A percentile compares a stretch with the other conserved stretches of the same genome.
These are phyloP conservation scores for Chenopodium quinoa DNA, from an alignment of 148 eudicot species.

Conservation along the genomic window DNA sequence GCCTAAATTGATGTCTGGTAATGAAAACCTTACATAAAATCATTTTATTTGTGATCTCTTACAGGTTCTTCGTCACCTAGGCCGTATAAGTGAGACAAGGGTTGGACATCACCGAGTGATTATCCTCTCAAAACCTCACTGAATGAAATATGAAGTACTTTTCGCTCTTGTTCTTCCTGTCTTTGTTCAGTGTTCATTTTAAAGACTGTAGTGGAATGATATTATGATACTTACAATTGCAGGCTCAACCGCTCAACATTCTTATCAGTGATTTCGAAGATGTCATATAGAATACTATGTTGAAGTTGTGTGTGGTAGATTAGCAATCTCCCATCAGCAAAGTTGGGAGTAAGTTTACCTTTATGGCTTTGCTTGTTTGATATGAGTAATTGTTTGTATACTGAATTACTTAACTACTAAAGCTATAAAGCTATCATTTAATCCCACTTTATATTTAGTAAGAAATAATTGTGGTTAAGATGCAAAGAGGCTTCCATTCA, in stretches of 20 bases:
- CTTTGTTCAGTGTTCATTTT: not conserved
- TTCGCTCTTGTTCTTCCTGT: not conserved
- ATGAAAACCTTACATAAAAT: not conserved
- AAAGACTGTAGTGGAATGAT: not conserved
- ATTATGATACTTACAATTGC: not conserved
- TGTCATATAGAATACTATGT: conserved; percentile 3
- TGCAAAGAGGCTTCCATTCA: not conserved
- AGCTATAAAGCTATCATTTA: not conserved
- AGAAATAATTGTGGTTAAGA: not conserved
- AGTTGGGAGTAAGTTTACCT: conserved; percentile 22
- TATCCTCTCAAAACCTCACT: conserved; percentile 63
- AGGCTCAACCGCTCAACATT: conserved; percentile 2
- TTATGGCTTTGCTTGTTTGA: not conserved
- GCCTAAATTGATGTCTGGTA: no score
- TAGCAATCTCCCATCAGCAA: conserved; percentile 4
- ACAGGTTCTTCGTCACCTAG: conserved; percentile 93
- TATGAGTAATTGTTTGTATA: not conserved
- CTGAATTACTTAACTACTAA: not conserved
- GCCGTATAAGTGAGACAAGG: conserved; percentile 76
- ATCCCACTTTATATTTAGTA: not conserved
- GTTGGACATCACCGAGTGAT: conserved; percentile 81
- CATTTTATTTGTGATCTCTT: not conserved
- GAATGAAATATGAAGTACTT: conserved; percentile 22
- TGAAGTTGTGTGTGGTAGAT: conserved; percentile 9
- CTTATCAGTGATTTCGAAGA: not conserved